Evolutionary conservation across 2,329 filamentous ascomycete species (phyloP).

Genomic region (Fusarium sulawesiense): DNA sequence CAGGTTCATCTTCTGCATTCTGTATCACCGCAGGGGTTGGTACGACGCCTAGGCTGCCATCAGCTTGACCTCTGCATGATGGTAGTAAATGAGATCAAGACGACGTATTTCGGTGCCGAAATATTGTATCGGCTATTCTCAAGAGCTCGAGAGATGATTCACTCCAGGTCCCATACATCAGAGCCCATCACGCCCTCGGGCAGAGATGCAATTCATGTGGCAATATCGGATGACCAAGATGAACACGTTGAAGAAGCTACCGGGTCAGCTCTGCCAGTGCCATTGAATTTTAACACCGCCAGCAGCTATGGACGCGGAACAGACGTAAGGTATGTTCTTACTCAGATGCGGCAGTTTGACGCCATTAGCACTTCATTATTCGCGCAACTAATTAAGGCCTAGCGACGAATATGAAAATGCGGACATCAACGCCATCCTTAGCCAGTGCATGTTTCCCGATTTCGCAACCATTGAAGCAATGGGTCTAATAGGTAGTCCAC

Average conservation of each 20-base stretch:
- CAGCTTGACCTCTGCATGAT: slow-evolving; percentile 24
- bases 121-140: neutral
- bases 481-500: neutral
- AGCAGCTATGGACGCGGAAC: neutral
- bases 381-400: neutral
- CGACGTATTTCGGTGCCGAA: neutral
- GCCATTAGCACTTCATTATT: no score
- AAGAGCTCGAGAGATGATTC: neutral
- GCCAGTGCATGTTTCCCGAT: neutral
- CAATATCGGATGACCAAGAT: neutral
- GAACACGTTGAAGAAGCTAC: neutral
- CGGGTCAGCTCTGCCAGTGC: neutral
- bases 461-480: neutral
- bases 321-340: neutral
- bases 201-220: neutral
- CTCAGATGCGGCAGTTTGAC: neutral
- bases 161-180: neutral
- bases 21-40: neutral
- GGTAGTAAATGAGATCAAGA: slow-evolving; percentile 13
- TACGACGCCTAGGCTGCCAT: slow-evolving; percentile 14
- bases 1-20: slow-evolving; percentile 30
- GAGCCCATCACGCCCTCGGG: neutral
- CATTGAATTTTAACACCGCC: neutral
- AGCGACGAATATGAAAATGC: neutral
- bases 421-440: neutral